Percentiles rank a stretch among this genome's conserved stretches.
Evolutionary conservation across 805 yeast genomes (phyloP).

Genomic region (Metschnikowia borealis): DNA sequence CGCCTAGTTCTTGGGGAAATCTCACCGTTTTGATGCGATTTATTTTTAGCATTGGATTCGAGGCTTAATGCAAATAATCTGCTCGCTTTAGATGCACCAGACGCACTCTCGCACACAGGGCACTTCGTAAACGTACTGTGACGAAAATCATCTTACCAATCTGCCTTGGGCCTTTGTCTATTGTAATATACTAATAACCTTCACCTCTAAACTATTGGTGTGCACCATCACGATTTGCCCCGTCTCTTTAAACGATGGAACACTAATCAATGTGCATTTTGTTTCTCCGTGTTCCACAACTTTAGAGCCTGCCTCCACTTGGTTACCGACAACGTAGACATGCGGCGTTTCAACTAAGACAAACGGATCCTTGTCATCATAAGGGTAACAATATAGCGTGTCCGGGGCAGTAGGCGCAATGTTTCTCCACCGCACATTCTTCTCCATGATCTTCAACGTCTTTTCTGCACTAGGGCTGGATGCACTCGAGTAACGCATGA

Average conservation of each 20-base stretch:
- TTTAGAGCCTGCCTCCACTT: slow-evolving; percentile 53
- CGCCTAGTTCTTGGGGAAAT: too few relatives aligned
- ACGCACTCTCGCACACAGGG: background rate
- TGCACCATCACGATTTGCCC: slow-evolving; percentile 65
- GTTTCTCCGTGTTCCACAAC: slow-evolving; percentile 28
- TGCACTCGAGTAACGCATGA: slow-evolving; percentile 54
- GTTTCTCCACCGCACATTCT: slow-evolving; percentile 78
- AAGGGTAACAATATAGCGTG: slow-evolving; percentile 88
- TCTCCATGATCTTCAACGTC: slow-evolving; percentile 43
- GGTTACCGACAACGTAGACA: slow-evolving; percentile 84
- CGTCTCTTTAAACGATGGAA: slow-evolving; percentile 68
- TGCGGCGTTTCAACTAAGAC: slow-evolving; percentile 77
- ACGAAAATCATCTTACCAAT: background rate
- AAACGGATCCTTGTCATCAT: slow-evolving; percentile 73
- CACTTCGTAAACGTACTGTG: background rate
- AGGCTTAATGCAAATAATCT: background rate
- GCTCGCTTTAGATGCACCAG: background rate
- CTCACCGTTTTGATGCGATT: background rate
- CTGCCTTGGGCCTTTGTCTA: background rate
- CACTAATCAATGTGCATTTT: slow-evolving; percentile 50
- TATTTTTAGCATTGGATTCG: background rate
- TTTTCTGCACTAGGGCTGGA: slow-evolving; percentile 25
- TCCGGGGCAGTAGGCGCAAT: slow-evolving; percentile 95
- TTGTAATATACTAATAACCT: slow-evolving; percentile 38
- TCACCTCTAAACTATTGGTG: slow-evolving; percentile 51